Evolutionary conservation across 2,329 filamentous ascomycete species (phyloP).

Genomic region (Cytospora piceae): DNA sequence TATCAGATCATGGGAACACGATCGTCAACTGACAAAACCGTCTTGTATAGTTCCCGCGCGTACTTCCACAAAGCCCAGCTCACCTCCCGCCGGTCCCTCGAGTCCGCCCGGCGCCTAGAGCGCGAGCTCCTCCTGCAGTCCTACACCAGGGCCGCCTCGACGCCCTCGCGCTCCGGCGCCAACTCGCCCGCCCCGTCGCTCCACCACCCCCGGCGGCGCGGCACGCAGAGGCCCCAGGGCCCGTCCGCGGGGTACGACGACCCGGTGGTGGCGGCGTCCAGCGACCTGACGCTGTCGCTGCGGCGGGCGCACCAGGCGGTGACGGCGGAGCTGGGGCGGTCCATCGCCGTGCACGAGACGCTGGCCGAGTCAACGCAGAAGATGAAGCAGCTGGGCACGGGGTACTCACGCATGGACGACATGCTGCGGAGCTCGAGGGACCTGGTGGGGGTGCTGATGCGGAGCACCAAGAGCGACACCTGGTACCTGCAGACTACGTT

Average conservation of each 20-base stretch:
- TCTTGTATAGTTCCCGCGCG: conserved; percentile 52
- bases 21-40: conserved; percentile 9
- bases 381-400: conserved; percentile 77
- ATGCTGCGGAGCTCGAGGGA: conserved; percentile 75
- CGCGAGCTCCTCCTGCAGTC: conserved; percentile 74
- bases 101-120: conserved; percentile 74
- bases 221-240: conserved; percentile 34
- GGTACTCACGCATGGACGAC: conserved; percentile 77
- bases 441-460: conserved; percentile 77
- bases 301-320: conserved; percentile 86
- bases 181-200: conserved; percentile 39
- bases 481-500: conserved; percentile 96
- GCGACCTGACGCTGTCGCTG: conserved; percentile 82
- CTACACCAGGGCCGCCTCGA: conserved; percentile 45
- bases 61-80: conserved; percentile 84
- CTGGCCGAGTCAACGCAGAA: conserved; percentile 83
- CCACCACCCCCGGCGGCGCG: conserved; percentile 12
- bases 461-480: conserved; percentile 92
- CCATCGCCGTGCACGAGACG: conserved; percentile 87
- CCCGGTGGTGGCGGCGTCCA: conserved; percentile 75
- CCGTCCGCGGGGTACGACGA: conserved; percentile 58
- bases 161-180: conserved; percentile 39
- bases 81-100: conserved; percentile 73
- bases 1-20: too few relatives aligned
- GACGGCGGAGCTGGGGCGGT: conserved; percentile 80